phyloP scores from a whole-genome alignment of 2,329 filamentous ascomycete species.

The Epichloe hybrida region DNA sequence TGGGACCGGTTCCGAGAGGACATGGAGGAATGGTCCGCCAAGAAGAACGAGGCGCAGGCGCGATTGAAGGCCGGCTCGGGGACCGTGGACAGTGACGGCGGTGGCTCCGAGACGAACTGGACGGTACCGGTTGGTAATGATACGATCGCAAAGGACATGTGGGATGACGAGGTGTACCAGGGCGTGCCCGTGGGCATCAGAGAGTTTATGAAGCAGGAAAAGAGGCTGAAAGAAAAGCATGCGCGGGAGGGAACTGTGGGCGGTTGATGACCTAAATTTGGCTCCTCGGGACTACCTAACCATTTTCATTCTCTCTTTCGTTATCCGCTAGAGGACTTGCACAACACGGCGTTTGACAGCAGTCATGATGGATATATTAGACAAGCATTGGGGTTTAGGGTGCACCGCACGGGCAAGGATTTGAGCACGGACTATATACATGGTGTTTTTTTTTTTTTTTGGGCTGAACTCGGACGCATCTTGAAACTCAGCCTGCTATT shows the following conservation, averaged over 20 bases:
- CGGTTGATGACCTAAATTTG: constrained; percentile 9
- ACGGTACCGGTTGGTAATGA: constrained; percentile 16
- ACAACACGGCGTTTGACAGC: neutral
- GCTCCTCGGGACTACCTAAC: too few relatives aligned
- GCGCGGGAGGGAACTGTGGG: constrained; percentile 37
- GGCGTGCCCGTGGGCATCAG: constrained; percentile 82
- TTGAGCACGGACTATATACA: neutral
- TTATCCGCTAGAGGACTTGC: neutral
- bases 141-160: constrained; percentile 37
- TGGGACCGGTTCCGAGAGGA: constrained; percentile 90
- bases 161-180: constrained; percentile 58
- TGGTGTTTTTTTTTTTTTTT: neutral
- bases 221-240: constrained; percentile 70
- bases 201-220: constrained; percentile 96
- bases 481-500: constrained; percentile 1
- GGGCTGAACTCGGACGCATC: neutral
- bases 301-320: neutral
- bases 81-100: constrained; percentile 71
- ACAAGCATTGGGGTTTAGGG: neutral
- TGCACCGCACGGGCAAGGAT: neutral
- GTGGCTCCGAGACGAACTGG: constrained; percentile 62
- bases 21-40: constrained; percentile 71
- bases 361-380: neutral
- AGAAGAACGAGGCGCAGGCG: constrained; percentile 48
- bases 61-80: constrained; percentile 27